Evolutionary conservation across 1,139 yeast genomes (phyloP).

Genomic region (Debaryomyces nepalensis): DNA sequence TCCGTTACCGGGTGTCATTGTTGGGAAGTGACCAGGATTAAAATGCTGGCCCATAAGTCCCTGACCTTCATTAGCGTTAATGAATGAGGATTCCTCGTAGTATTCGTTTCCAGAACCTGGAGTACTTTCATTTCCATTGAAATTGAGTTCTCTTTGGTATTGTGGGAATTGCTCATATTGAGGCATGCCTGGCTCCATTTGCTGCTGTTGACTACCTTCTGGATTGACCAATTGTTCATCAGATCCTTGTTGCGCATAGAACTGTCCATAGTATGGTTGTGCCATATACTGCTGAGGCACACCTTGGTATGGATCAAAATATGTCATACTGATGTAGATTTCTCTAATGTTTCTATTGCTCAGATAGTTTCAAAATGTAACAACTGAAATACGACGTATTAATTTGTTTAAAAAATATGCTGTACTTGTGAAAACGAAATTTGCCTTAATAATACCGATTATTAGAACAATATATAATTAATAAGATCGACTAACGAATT

Average conservation of each 20-base stretch:
- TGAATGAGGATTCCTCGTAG: constrained; percentile 30
- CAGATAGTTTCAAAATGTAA: no score
- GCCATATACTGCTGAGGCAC: constrained; percentile 44
- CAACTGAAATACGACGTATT: no score
- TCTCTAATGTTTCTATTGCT: no score
- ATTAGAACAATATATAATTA: background rate
- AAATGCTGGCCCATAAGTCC: constrained; percentile 11
- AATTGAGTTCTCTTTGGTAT: constrained; percentile 20
- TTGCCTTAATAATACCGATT: background rate
- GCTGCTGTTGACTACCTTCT: constrained; percentile 4
- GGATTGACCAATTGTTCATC: constrained; percentile 16
- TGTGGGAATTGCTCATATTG: constrained; percentile 23
- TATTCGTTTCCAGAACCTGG: constrained; percentile 28
- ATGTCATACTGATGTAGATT: constrained; percentile 45
- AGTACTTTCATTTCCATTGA: constrained; percentile 20
- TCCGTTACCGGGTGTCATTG: constrained; percentile 10
- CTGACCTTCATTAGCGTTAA: constrained; percentile 19
- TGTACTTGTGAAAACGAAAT: no score
- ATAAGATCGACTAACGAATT: background rate
- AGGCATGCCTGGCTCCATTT: constrained; percentile 10
- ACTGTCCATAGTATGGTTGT: constrained; percentile 42
- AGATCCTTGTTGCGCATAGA: constrained; percentile 29
- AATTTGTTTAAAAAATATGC: no score
- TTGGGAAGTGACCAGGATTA: constrained; percentile 1
- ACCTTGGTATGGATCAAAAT: constrained; percentile 51